A percentile compares a stretch with the other conserved stretches of the same genome.
phyloP scores from a whole-genome alignment of 1,139 yeast genomes.

The Yamadazyma siamensis region DNA sequence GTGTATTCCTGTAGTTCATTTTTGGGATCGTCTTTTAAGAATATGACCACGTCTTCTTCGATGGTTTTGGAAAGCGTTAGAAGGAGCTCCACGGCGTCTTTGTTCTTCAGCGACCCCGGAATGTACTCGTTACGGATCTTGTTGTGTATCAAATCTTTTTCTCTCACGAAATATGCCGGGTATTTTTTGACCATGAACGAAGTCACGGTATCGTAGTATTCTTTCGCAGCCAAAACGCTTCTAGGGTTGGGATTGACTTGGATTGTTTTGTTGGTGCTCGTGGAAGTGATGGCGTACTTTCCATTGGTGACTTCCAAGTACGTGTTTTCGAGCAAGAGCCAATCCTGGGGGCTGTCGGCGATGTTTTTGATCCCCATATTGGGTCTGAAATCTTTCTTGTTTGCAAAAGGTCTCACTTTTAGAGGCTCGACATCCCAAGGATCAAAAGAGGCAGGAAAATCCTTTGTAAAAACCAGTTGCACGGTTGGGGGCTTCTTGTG shows the following conservation, averaged over 20 bases:
- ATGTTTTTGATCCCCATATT: slow-evolving; percentile 37
- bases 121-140: slow-evolving; percentile 25
- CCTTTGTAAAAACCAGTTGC: slow-evolving; percentile 6
- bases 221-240: slow-evolving; percentile 26
- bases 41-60: slow-evolving; percentile 40
- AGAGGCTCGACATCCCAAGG: slow-evolving; percentile 35
- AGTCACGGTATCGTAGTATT: slow-evolving; percentile 28
- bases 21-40: slow-evolving; percentile 33
- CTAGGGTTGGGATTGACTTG: slow-evolving; percentile 18
- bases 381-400: slow-evolving; percentile 34
- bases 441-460: too few species aligned
- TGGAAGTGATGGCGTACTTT: slow-evolving; percentile 19
- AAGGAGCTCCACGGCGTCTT: slow-evolving; percentile 20
- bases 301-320: slow-evolving; percentile 22
- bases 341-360: slow-evolving; percentile 28
- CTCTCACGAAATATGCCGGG: slow-evolving; percentile 29
- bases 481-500: background rate
- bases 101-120: slow-evolving; percentile 18
- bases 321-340: slow-evolving; percentile 38
- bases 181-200: slow-evolving; percentile 27
- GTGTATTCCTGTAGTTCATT: slow-evolving; percentile 34
- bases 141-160: slow-evolving; percentile 19
- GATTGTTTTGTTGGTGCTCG: slow-evolving; percentile 21
- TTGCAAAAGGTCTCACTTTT: slow-evolving; percentile 50
- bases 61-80: slow-evolving; percentile 24